Evolutionary conservation across 2,329 filamentous ascomycete species (phyloP), one percentile per base, ranked within the genome.

Genomic region (Aspergillus sp.): DNA sequence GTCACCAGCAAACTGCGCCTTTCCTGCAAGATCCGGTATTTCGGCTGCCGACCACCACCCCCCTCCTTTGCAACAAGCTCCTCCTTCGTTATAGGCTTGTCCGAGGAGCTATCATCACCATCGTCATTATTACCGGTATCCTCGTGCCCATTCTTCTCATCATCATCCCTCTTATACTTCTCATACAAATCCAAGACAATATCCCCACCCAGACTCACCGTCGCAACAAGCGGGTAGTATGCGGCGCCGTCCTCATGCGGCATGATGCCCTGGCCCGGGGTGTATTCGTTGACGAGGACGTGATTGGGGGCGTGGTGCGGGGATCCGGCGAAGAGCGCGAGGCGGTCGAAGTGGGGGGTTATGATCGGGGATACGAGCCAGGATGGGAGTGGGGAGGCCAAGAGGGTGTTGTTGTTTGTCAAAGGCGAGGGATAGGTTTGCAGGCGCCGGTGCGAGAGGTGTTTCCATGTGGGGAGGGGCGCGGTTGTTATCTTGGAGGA

Each of bases 241-340:
- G 94, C 92, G 8, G 85, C 80, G 1, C 94, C 95, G 75, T 99
- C 94, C 82, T 97, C 95, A 76, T 98, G 94, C 51, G 93, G 89
- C 91, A 97, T 96, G 67, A 98, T 98, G n/a, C 94, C 94, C 65
- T 97, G 87, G 2, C 91, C 92, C 0, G 91, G 87, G 1, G 84
- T 83, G 76, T 98, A 99, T 76, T 97, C 93, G 72, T 99, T 99
- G 69, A 98, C 88, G 43, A 98, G 83, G 50, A 96, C 92, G 78
- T 98, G 95, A 70, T 98, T 99, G 3, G 94, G 92, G 4, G 81
- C 83, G 19, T 81, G 70, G 72, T 98, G 93, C 5, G 91, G 91
- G 54, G 93, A 91, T 22, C 82, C 74, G 2, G 74, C 64, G 71
- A 89, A 90, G 13, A 89, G 78, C 4, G 77, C 77, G 0, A 84